Evolutionary conservation across 2,329 filamentous ascomycete species (phyloP).

Genomic region (Gnomoniopsis sp.): DNA sequence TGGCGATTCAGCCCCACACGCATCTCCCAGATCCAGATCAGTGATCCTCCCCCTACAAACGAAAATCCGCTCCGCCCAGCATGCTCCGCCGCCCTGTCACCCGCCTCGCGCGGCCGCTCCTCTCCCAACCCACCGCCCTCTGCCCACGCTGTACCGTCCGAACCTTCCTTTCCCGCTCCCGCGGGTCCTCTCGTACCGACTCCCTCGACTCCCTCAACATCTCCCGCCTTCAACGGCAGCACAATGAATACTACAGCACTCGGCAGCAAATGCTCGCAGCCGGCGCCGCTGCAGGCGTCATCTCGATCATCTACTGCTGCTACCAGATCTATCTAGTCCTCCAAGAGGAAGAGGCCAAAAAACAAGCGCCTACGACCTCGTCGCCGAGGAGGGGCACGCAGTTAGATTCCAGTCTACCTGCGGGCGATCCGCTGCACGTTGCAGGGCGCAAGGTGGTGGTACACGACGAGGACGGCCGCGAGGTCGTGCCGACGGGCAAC

Average conservation of each 20-base stretch:
- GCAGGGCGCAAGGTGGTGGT: constrained; percentile 56
- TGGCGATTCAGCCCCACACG: background rate
- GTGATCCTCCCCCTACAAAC: background rate
- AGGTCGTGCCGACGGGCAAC: constrained; percentile 79
- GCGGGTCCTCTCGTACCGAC: constrained; percentile 25
- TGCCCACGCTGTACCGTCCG: constrained; percentile 25
- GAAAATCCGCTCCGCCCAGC: background rate
- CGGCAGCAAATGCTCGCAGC: constrained; percentile 49
- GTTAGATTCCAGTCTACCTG: constrained; percentile 40
- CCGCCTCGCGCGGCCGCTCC: constrained; percentile 22
- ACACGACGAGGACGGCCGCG: constrained; percentile 65
- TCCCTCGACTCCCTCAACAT: constrained; percentile 49
- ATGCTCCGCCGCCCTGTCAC: constrained; percentile 29
- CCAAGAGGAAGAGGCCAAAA: background rate
- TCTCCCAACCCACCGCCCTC: background rate
- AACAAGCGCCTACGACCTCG: background rate
- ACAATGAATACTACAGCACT: constrained; percentile 47
- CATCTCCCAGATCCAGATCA: background rate
- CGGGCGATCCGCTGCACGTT: constrained; percentile 44
- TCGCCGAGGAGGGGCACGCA: constrained; percentile 23
- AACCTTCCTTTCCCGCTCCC: constrained; percentile 30
- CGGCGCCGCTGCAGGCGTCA: constrained; percentile 46
- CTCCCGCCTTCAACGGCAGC: constrained; percentile 41
- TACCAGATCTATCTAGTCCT: constrained; percentile 46
- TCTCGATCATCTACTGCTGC: constrained; percentile 49